These are phyloP conservation scores for Cyberlindnera lachancei DNA, from an alignment of 805 yeast genomes.

Conservation along the genomic window DNA sequence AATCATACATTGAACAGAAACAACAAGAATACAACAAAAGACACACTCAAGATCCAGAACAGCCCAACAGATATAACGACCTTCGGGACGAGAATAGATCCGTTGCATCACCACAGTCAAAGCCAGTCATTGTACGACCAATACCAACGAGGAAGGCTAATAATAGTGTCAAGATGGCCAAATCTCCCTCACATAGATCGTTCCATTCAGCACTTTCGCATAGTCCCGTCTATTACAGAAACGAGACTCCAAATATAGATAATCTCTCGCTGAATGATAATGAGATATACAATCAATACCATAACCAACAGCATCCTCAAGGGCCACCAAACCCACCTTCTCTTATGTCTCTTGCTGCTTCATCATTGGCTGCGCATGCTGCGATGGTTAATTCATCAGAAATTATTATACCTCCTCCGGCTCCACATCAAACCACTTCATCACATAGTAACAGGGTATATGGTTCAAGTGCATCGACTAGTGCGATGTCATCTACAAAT, in stretches of 20 bases:
- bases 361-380: constrained; percentile 10
- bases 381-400: constrained; percentile 8
- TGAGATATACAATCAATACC: neutral
- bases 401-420: constrained; percentile 8
- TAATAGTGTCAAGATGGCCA: neutral
- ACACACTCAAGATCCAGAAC: no score
- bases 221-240: constrained; percentile 1
- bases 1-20: no score
- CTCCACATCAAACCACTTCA: no score
- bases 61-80: no score
- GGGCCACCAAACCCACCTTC: no score
- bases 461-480: constrained; percentile 8
- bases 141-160: neutral
- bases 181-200: constrained; percentile 3
- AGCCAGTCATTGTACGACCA: constrained; percentile 1
- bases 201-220: constrained; percentile 1
- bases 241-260: constrained; percentile 4
- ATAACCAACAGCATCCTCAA: neutral
- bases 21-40: no score
- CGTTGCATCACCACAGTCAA: neutral
- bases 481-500: constrained; percentile 13
- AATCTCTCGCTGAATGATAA: constrained; percentile 4
- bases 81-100: no score
- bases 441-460: constrained; percentile 2
- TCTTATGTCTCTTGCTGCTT: neutral